Conservation (phyloP, 1,139 yeast genomes). For the Yamadazyma sp. region DNA sequence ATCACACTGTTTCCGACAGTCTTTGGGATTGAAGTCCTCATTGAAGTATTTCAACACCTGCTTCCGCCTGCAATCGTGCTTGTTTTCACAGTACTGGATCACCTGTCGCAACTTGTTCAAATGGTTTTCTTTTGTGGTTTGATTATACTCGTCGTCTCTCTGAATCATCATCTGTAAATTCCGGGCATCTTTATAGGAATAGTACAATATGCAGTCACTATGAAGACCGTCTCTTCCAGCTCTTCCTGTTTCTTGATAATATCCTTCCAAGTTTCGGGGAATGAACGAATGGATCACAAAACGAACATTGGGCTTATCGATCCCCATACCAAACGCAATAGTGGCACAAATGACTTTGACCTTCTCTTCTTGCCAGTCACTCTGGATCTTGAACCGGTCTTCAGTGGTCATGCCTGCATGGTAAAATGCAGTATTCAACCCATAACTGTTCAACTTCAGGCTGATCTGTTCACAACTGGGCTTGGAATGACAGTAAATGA, state of each 20-base stretch:
- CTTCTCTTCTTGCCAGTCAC: slow-evolving; percentile 74
- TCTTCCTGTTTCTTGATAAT: slow-evolving; percentile 98
- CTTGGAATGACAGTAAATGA: slow-evolving; percentile 91
- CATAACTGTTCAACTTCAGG: slow-evolving; percentile 54
- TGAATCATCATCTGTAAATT: slow-evolving; percentile 74
- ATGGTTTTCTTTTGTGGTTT: slow-evolving; percentile 73
- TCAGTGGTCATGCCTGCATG: slow-evolving; percentile 93
- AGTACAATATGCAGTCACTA: slow-evolving; percentile 82
- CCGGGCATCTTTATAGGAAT: slow-evolving; percentile 74
- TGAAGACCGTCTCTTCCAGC: slow-evolving; percentile 93
- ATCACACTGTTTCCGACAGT: slow-evolving; percentile 79
- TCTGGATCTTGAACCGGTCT: slow-evolving; percentile 69
- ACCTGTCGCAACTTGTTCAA: slow-evolving; percentile 77
- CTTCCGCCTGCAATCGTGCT: slow-evolving; percentile 84
- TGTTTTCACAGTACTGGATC: slow-evolving; percentile 87
- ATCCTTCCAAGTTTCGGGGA: slow-evolving; percentile 91
- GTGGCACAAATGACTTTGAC: slow-evolving; percentile 90
- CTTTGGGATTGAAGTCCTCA: slow-evolving; percentile 68
- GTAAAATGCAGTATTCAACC: slow-evolving; percentile 71
- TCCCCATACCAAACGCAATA: slow-evolving; percentile 98
- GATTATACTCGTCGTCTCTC: slow-evolving; percentile 67
- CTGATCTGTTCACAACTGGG: slow-evolving; percentile 85
- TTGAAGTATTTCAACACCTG: slow-evolving; percentile 89
- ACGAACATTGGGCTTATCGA: slow-evolving; percentile 93
- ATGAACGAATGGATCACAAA: slow-evolving; percentile 87